Evolutionary conservation across 495 filamentous ascomycete genomes (phyloP).

Genomic region (Extremus antarcticus): DNA sequence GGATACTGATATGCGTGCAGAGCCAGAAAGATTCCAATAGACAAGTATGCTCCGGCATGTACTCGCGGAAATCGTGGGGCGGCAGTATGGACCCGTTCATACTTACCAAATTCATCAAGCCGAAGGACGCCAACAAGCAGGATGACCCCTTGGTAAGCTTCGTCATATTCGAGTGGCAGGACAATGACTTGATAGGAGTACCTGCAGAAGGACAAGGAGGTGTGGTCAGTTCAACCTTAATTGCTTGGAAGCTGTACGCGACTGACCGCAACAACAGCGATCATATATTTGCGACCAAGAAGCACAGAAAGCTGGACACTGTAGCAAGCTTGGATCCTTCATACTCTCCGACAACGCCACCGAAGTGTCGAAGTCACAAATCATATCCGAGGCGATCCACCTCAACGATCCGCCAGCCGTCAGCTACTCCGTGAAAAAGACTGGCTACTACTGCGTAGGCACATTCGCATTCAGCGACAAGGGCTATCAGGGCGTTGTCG

Average conservation of each 20-base stretch:
- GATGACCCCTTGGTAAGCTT: slow-evolving; percentile 68
- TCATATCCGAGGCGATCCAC: slow-evolving; percentile 70
- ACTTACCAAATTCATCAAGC: slow-evolving; percentile 63
- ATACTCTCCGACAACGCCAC: slow-evolving; percentile 66
- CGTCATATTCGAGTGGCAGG: slow-evolving; percentile 88
- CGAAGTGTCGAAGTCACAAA: slow-evolving; percentile 52
- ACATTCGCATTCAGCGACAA: slow-evolving; percentile 52
- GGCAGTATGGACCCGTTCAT: slow-evolving; percentile 84
- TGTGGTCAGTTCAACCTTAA: neutral
- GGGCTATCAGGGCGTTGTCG: slow-evolving; percentile 68
- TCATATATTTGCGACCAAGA: slow-evolving; percentile 66
- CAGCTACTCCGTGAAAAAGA: slow-evolving; percentile 73
- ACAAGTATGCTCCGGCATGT: slow-evolving; percentile 96
- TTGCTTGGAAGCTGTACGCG: neutral
- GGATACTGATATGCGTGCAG: slow-evolving; percentile 33
- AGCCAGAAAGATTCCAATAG: slow-evolving; percentile 63
- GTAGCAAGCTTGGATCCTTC: slow-evolving; percentile 75
- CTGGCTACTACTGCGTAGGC: slow-evolving; percentile 92
- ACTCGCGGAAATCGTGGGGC: slow-evolving; percentile 80
- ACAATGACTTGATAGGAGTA: slow-evolving; percentile 65
- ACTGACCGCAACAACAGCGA: neutral
- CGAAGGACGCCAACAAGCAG: slow-evolving; percentile 23
- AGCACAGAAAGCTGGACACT: slow-evolving; percentile 54
- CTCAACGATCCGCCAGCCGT: slow-evolving; percentile 62
- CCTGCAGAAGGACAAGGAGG: slow-evolving; percentile 7